Evolutionary conservation across 768 basidiomycete species (phyloP), one percentile per base, ranked within the genome.

Genomic region (Harrya chromipes): DNA sequence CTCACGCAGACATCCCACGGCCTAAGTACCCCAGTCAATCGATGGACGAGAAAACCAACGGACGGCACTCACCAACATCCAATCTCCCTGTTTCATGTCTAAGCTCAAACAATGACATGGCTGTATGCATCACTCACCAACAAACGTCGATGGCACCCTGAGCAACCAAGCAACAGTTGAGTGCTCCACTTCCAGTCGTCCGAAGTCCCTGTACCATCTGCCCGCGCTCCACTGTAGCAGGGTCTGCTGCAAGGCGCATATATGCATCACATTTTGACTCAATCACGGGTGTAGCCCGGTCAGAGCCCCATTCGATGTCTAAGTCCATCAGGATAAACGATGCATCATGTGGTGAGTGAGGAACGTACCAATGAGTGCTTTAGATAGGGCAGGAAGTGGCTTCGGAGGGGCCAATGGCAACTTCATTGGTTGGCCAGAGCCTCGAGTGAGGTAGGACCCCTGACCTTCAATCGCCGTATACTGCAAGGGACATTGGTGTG

Each of bases 261-360:
- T 90, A 94, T 4, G 85, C 85, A 35, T 72, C 70, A 2, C 82
- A 74, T 60, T 92, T 93, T 36, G 74, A 67, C 16, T 68, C 64
- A 19, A 92, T 77, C 23, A 81, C 75, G 17, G 69, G 70, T 19
- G 72, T 67, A 6, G 74, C 72, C 23, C 91, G 79, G 64, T 92
- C 89, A 20, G 87, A 84, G 40, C 92, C 92, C 89, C 90, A 95
- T 71, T 95, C 94, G 21, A 91, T 77, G 11, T 83, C 91, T 78
- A 71, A 10, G 10, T n/a, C 38, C 11, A 19, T 21, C 14, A 8
- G 42, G 19, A 33, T 29, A 12, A 46, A 16, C 5, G 5, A 27
- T 24, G 37, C 8, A 4, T 27, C n/a, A 14, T 16, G 9, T 2
- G 13, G 33, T 14, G 9, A 4, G 4, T n/a, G 17, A 3, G 6